Conservation (phyloP, 2,329 filamentous ascomycete genomes). For the Neonectria hederae region DNA sequence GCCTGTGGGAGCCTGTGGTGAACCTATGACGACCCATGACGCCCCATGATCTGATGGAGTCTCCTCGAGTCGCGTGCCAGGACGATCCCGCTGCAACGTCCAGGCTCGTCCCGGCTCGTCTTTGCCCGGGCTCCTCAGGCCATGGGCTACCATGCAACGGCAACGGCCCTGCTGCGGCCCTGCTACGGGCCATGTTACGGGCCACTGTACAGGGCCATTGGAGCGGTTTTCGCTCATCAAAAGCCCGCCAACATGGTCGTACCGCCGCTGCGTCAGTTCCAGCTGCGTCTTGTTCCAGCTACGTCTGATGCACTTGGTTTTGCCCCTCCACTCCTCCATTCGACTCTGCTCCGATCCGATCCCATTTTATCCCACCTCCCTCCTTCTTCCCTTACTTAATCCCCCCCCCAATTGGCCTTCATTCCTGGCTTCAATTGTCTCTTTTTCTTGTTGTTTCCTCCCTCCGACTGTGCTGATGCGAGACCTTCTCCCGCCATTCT, state of each 20-base stretch:
- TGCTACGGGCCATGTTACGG: background rate
- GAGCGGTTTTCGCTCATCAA: constrained; percentile 8
- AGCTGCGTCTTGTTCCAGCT: background rate
- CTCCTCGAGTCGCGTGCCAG: constrained; percentile 35
- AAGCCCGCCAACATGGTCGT: constrained; percentile 13
- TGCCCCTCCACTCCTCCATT: constrained; percentile 1
- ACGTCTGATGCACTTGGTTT: constrained; percentile 13
- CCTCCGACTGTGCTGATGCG: constrained; percentile 12
- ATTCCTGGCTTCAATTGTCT: constrained; percentile 5
- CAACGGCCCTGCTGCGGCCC: constrained; percentile 33
- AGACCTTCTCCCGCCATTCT: constrained; percentile 12
- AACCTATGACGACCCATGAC: background rate
- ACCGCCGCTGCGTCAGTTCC: background rate
- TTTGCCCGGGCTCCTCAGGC: constrained; percentile 26
- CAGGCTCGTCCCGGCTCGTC: constrained; percentile 26
- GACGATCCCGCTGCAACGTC: constrained; percentile 33
- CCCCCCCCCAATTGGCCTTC: background rate
- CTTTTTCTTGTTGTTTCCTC: background rate
- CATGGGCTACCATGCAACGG: constrained; percentile 24
- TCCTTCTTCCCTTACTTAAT: background rate
- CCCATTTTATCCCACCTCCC: background rate
- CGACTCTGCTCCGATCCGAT: background rate
- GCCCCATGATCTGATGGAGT: background rate
- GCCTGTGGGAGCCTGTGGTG: constrained; percentile 13
- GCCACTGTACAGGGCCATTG: constrained; percentile 4